phyloP scores from a whole-genome alignment of 495 filamentous ascomycete species.

The Penicillium lagena region DNA sequence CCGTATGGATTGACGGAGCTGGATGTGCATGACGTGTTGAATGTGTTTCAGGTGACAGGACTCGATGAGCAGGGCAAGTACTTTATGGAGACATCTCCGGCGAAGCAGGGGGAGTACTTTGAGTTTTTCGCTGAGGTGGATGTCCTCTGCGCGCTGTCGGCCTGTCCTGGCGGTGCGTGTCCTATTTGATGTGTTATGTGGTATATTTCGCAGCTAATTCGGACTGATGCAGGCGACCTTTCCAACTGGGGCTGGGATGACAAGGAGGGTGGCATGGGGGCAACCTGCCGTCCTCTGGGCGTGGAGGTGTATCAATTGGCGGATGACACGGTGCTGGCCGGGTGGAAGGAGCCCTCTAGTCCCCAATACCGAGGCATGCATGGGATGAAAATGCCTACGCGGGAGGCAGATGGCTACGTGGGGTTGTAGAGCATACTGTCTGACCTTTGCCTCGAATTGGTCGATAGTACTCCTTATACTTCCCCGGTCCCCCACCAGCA shows the following conservation, averaged over 20 bases:
- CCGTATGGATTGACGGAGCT: slow-evolving; percentile 61
- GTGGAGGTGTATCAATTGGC: slow-evolving; percentile 62
- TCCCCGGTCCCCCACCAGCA: no score
- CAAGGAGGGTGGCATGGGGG: slow-evolving; percentile 59
- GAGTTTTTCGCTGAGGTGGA: slow-evolving; percentile 75
- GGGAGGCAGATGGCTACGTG: slow-evolving; percentile 24
- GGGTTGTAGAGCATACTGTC: slow-evolving; percentile 13
- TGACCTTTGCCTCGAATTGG: no score
- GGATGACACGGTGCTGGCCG: slow-evolving; percentile 42
- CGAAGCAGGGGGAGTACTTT: slow-evolving; percentile 57
- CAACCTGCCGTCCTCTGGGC: slow-evolving; percentile 64
- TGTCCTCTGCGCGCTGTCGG: slow-evolving; percentile 66
- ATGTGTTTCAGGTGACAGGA: slow-evolving; percentile 76
- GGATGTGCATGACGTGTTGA: slow-evolving; percentile 76
- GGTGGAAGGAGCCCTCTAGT: slow-evolving; percentile 53
- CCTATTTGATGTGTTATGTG: background rate
- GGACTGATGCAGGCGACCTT: slow-evolving; percentile 54
- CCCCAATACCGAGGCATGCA: slow-evolving; percentile 61
- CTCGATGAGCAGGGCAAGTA: slow-evolving; percentile 65
- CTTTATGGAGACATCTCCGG: slow-evolving; percentile 72
- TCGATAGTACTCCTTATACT: no score
- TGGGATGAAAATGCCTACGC: slow-evolving; percentile 48
- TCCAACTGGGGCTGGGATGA: slow-evolving; percentile 71
- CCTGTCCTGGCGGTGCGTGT: slow-evolving; percentile 45
- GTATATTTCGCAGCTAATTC: slow-evolving; percentile 11